Base-by-base conservation (phyloP, 2,329 filamentous ascomycete genomes). In the Exophiala spinifera region DNA sequence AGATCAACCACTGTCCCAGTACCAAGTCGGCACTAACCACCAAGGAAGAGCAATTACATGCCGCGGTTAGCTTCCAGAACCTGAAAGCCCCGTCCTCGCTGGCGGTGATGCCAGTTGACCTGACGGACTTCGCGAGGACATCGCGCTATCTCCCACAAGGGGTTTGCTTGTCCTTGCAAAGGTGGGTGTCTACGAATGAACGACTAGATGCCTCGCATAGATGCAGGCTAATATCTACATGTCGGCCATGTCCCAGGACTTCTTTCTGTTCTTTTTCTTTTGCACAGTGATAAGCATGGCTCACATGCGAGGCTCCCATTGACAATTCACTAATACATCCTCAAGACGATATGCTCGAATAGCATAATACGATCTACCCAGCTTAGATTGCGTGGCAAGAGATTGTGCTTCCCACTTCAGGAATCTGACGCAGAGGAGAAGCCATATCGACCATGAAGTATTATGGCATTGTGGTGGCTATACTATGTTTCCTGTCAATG, bases 31-130 rank as follows among this genome's bases (percentile, higher is more conserved):
- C n/a, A 23, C 42, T 44, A 23, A n/a, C 20, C 19, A 23, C 11
- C n/a, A 13, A 13, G 21, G 42, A 4, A 44, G 23, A 36, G 20
- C 34, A 47, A 13, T 47, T 33, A 45, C 15, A 48, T 14, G 28
- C 28, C 33, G 47, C 48, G 28, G 36, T 48, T 25, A 25, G 20
- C 46, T 51, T 60, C 57, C 45, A 60, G 57, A 57, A 46, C 55
- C 33, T 28, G 49, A 45, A 40, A 49, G 50, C 39, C 49, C 28
- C 15, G 19, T 34, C 25, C 23, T 46, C n/a, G 44, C 48, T 55
- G 51, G 57, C 39, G 34, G 44, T 43, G 23, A 45, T 20, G 36
- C 56, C 48, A 53, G 57, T 39, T 55, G 48, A 33, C 25, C 51
- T 46, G 51, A 42, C 28, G 23, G 33, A 34, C 37, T 28, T 60